Base-by-base conservation (phyloP, 305 asterid genomes). In the Ajuga reptans region DNA sequence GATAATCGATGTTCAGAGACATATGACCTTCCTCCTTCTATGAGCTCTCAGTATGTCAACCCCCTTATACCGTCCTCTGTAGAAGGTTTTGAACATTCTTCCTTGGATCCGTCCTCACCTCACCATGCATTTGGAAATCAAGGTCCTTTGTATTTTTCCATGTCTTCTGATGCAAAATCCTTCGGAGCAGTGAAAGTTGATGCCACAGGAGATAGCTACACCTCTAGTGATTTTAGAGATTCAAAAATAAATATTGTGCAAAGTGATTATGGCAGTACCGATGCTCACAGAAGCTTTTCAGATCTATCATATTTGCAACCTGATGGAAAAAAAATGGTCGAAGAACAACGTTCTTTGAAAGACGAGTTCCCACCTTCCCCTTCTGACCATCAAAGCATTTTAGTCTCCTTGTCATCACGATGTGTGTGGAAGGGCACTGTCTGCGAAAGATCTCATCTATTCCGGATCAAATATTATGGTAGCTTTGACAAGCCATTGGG, bases 361-460 rank as follows among this genome's bases (percentile, higher is more conserved):
- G 96, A 90, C 79, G 95, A 84, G 54, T 81, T 89, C 79, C 92
- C 86, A 12, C 96, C 96, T 39, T 83, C 96, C 68, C 95, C 96
- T 21, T 85, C 98, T 42, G 92, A 93, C 73, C 91, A 86, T 78
- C 97, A 89, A 76, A 90, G 96, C 81, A 93, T 93, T 80, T 75
- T 93, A 76, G 98, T 93, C 69, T 86, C 98, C 65, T 77, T 90
- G 66, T 93, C 96, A 34, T 90, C 98, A 1, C 80, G 96, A 67
- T 90, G 97, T 73, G 87, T 93, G 57, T 86, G 95, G 98, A 90
- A 93, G 70, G 97, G 98, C 67, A 87, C 95, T 54, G 96, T 93
- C 58, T 93, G 98, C 65, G 96, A 93, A 80, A 86, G 91, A 74
- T 86, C 97, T 18, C 96, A 87, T 79, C 86, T 93, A 72, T 86